Evolutionary conservation across 768 basidiomycete species (phyloP).

Genomic region (Sporobolomyces pararoseus): DNA sequence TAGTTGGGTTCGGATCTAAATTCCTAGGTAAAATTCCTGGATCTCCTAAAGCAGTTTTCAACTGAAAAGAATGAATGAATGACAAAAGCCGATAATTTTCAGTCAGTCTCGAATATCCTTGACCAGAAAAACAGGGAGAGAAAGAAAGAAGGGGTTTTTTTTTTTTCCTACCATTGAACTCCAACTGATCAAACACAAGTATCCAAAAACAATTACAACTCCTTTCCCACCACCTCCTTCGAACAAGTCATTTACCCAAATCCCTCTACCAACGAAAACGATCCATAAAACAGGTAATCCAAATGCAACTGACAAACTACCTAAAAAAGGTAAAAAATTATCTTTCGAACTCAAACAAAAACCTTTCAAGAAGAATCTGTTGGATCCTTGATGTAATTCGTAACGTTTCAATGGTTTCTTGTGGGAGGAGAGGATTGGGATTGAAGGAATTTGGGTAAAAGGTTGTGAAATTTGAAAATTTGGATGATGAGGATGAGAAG

Average conservation of each 20-base stretch:
- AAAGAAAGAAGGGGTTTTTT: not conserved
- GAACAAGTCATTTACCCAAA: slow-evolving; percentile 58
- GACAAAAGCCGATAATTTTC: no score
- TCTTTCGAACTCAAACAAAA: slow-evolving; percentile 79
- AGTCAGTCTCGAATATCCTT: no score
- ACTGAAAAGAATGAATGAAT: no score
- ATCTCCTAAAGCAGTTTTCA: slow-evolving; percentile 62
- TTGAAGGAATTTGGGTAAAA: not conserved
- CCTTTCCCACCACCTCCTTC: slow-evolving; percentile 58
- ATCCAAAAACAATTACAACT: slow-evolving; percentile 57
- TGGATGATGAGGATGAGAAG: not conserved
- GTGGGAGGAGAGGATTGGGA: not conserved
- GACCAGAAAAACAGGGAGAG: no score
- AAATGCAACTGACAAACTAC: slow-evolving; percentile 61
- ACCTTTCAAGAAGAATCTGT: slow-evolving; percentile 70
- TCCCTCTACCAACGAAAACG: slow-evolving; percentile 79
- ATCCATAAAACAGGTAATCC: slow-evolving; percentile 77
- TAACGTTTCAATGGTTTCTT: slow-evolving; percentile 53
- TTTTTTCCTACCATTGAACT: slow-evolving; percentile 75
- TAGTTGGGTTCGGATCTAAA: slow-evolving; percentile 66
- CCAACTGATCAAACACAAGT: slow-evolving; percentile 62
- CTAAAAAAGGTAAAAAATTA: slow-evolving; percentile 73
- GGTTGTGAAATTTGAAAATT: slow-evolving; percentile 1
- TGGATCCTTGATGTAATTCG: slow-evolving; percentile 66
- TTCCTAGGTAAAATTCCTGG: slow-evolving; percentile 85